Evolutionary conservation across 2,329 filamentous ascomycete genomes (phyloP).

Genomic region (Rachicladosporium sp.): DNA sequence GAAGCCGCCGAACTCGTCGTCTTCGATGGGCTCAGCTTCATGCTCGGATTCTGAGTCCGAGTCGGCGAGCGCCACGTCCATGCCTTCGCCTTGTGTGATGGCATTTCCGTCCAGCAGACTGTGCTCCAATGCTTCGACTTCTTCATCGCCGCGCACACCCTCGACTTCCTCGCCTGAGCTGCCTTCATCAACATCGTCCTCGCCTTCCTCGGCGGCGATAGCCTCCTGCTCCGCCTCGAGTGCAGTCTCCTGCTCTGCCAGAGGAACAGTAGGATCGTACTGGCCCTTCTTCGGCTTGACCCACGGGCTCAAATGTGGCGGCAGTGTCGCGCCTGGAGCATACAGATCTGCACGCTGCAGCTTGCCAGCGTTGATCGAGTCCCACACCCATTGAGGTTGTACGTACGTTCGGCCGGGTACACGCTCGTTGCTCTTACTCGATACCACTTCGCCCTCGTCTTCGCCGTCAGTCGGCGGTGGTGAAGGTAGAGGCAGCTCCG

Average conservation of each 20-base stretch:
- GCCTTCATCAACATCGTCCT: constrained; percentile 30
- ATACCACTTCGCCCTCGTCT: constrained; percentile 42
- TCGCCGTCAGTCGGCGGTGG: constrained; percentile 23
- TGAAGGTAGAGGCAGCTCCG: constrained; percentile 45
- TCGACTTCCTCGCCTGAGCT: constrained; percentile 11
- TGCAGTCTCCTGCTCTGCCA: constrained; percentile 80
- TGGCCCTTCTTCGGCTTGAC: constrained; percentile 75
- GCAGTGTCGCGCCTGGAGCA: constrained; percentile 75
- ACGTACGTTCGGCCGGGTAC: constrained; percentile 88
- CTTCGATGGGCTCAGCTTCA: constrained; percentile 36
- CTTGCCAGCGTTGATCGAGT: constrained; percentile 85
- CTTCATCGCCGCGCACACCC: constrained; percentile 38
- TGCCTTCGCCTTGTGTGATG: constrained; percentile 25
- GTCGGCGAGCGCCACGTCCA: constrained; percentile 35
- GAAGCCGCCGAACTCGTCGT: constrained; percentile 31
- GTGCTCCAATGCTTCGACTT: constrained; percentile 25
- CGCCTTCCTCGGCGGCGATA: constrained; percentile 25
- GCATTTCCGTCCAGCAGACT: constrained; percentile 55
- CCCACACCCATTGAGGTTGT: constrained; percentile 98
- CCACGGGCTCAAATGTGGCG: constrained; percentile 92
- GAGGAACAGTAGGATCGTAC: constrained; percentile 78
- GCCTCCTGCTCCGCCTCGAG: constrained; percentile 56
- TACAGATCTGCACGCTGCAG: constrained; percentile 79
- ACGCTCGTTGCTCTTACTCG: constrained; percentile 43
- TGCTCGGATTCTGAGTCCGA: constrained; percentile 35